Conservation (phyloP, 768 basidiomycete species). For the Termitomyces sp. region DNA sequence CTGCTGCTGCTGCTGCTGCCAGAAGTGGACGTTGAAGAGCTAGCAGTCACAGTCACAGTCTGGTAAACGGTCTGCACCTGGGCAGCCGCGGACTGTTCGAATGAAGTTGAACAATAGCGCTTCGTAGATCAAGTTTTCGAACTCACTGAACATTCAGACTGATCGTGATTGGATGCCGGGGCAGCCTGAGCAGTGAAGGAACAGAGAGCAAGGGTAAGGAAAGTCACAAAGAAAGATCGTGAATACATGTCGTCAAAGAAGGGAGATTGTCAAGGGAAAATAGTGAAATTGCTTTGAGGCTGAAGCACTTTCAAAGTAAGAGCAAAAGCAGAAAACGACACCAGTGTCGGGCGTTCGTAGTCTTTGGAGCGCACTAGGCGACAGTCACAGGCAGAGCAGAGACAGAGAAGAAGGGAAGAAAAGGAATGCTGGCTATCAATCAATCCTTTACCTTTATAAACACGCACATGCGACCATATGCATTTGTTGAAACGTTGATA, state of each 20-base stretch:
- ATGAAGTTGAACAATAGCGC: conserved; percentile 5
- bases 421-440: conserved; percentile 5
- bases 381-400: conserved; percentile 23
- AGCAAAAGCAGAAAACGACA: conserved; percentile 41
- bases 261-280: conserved; percentile 19
- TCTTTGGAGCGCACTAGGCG: conserved; percentile 43
- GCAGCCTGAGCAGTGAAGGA: conserved; percentile 28
- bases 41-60: conserved; percentile 35
- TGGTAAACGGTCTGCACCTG: conserved; percentile 22
- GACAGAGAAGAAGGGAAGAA: conserved; percentile 8
- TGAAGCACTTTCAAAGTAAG: conserved; percentile 21
- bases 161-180: conserved; percentile 20
- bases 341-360: conserved; percentile 50
- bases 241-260: conserved; percentile 36
- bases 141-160: conserved; percentile 18
- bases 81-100: conserved; percentile 7
- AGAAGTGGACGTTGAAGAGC: conserved; percentile 17
- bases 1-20: too few species aligned
- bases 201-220: conserved; percentile 36
- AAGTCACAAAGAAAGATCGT: conserved; percentile 34
- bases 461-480: too few species aligned
- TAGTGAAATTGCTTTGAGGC: conserved; percentile 28
- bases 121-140: neutral
- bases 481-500: neutral
- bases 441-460: conserved; percentile 8